phyloP scores from a whole-genome alignment of 2,329 filamentous ascomycete genomes.

The Aquanectria penicillioides region DNA sequence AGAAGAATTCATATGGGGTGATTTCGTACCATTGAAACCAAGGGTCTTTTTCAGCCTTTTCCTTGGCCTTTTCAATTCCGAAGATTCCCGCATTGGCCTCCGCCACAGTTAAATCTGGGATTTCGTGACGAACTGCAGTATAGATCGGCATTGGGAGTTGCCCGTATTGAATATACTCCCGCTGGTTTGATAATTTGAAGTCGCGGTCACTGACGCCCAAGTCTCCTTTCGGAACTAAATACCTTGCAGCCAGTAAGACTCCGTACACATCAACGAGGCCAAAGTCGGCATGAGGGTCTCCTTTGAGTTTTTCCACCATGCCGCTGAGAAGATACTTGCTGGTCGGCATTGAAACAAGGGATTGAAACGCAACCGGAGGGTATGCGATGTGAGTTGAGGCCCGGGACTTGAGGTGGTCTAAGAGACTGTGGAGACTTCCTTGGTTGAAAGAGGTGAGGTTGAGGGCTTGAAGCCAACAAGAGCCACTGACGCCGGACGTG shows the following conservation, averaged over 20 bases:
- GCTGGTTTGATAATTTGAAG: slow-evolving; percentile 91
- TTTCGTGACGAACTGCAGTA: slow-evolving; percentile 94
- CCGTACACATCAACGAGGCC: slow-evolving; percentile 96
- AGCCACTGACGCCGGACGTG: slow-evolving; percentile 93
- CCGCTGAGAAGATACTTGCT: slow-evolving; percentile 92
- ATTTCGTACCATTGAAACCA: slow-evolving; percentile 99
- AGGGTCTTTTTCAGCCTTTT: slow-evolving; percentile 69
- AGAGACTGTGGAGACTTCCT: slow-evolving; percentile 73
- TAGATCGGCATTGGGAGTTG: slow-evolving; percentile 93
- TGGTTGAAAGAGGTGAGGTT: slow-evolving; percentile 79
- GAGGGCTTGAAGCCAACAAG: slow-evolving; percentile 92
- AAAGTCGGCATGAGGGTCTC: slow-evolving; percentile 75
- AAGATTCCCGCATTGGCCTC: slow-evolving; percentile 33
- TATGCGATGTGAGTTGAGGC: slow-evolving; percentile 92
- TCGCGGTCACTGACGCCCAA: slow-evolving; percentile 77
- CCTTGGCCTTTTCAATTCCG: slow-evolving; percentile 60
- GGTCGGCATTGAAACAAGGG: slow-evolving; percentile 88
- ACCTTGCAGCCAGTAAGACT: slow-evolving; percentile 81
- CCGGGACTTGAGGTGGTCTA: slow-evolving; percentile 87
- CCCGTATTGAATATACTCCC: slow-evolving; percentile 78
- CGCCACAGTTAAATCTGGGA: slow-evolving; percentile 69
- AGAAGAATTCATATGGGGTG: slow-evolving; percentile 94
- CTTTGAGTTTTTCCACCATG: slow-evolving; percentile 90
- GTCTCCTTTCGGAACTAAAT: slow-evolving; percentile 86
- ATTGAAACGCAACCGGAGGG: slow-evolving; percentile 82